Conservation (phyloP, 768 basidiomycete genomes). For the Dacryopinax primogenitus region DNA sequence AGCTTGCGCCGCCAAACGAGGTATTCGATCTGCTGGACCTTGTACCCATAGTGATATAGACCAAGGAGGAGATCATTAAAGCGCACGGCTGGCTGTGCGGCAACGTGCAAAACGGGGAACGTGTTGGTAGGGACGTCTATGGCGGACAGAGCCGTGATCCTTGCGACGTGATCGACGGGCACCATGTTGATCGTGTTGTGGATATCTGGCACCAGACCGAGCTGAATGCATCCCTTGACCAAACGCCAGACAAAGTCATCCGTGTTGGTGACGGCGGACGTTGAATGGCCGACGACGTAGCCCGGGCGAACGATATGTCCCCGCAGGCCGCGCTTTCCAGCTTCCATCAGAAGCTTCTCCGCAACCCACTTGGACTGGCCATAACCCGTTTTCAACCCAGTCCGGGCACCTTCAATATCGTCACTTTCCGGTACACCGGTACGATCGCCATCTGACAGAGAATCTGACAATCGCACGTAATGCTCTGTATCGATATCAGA, state of each 20-base stretch:
- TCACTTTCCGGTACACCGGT: constrained; percentile 74
- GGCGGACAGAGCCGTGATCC: constrained; percentile 61
- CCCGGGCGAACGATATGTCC: constrained; percentile 87
- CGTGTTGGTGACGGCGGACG: constrained; percentile 88
- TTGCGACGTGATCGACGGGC: constrained; percentile 91
- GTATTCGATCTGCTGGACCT: constrained; percentile 70
- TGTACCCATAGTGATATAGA: constrained; percentile 67
- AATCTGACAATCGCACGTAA: constrained; percentile 78
- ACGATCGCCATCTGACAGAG: constrained; percentile 36
- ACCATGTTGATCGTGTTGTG: constrained; percentile 98
- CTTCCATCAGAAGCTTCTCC: constrained; percentile 86
- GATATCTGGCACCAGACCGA: constrained; percentile 93
- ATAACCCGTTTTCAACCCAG: constrained; percentile 74
- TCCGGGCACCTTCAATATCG: constrained; percentile 71
- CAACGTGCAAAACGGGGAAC: constrained; percentile 65
- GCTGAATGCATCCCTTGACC: constrained; percentile 95
- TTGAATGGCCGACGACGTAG: constrained; percentile 89
- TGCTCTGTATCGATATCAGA: constrained; percentile 86
- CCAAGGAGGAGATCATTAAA: constrained; percentile 77
- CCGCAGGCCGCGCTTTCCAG: constrained; percentile 67
- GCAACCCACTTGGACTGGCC: constrained; percentile 98
- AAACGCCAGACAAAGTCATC: constrained; percentile 98
- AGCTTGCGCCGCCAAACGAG: constrained; percentile 80
- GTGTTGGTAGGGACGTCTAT: constrained; percentile 39
- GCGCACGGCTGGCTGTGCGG: constrained; percentile 71